Conservation (phyloP, 345 rosid genomes). For the Murraya koenigii region DNA sequence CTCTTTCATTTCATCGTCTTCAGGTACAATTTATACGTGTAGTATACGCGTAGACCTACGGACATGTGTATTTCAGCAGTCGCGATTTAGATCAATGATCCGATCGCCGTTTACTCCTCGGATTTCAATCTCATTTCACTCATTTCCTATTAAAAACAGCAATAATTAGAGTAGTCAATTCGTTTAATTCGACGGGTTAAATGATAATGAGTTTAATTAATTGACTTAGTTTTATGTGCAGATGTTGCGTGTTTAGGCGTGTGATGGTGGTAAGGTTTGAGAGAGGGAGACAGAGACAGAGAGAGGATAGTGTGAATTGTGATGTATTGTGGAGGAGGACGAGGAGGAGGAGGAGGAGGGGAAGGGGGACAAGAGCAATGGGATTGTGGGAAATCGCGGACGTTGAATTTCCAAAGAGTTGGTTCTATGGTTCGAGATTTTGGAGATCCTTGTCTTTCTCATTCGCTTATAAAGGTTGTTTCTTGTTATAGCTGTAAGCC, state of each 20-base stretch:
- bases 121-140: background rate
- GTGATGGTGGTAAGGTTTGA: constrained; percentile 26
- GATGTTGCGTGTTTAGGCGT: constrained; percentile 19
- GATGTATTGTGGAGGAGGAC: constrained; percentile 63
- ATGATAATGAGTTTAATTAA: background rate
- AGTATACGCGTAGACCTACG: background rate
- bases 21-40: constrained; percentile 25
- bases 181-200: background rate
- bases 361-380: constrained; percentile 49
- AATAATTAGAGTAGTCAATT: background rate
- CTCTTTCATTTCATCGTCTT: background rate
- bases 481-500: constrained; percentile 42
- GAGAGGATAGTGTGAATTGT: constrained; percentile 27
- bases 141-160: background rate
- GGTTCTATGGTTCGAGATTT: constrained; percentile 73
- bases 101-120: constrained; percentile 15
- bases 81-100: constrained; percentile 14
- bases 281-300: constrained; percentile 19
- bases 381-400: constrained; percentile 59
- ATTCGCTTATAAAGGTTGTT: constrained; percentile 69
- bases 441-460: constrained; percentile 81
- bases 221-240: background rate
- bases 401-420: constrained; percentile 67
- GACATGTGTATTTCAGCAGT: background rate
- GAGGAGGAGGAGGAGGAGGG: constrained; percentile 34